Evolutionary conservation across 352 stramenopile genomes (phyloP), one percentile per base, ranked within the genome.

Genomic region (Phytophthora macrochlamydospora): DNA sequence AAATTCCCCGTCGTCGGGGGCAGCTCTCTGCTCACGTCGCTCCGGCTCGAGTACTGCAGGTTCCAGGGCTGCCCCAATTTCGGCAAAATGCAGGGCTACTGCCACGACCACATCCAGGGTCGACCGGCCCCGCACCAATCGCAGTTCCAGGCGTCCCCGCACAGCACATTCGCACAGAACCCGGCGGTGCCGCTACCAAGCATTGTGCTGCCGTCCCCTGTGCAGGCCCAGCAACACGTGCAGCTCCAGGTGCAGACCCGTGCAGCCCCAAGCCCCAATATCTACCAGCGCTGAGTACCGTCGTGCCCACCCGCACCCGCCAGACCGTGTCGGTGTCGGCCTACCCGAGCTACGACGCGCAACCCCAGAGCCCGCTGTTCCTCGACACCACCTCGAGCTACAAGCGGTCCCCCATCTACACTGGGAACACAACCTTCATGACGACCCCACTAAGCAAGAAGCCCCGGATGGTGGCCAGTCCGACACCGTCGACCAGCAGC

Each of bases 51-150:
- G 51, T 79, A 80, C 57, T 89, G 80, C 61, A 73, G 60, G 35
- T 73, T 79, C 53, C 65, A 76, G 13, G 76, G 80, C 32, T 91
- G 85, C 53, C 66, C 73, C 58, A 86, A 89, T 72, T 85, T 86
- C 46, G 74, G 81, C 65, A 87, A 88, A 65, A 81, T 86, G 78
- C 77, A 91, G 54, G 78, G 83, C 13, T 81, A 78, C 58, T 90
- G 83, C 61, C 78, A 83, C 29, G 73, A 84, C 48, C 83, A 93
- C 61, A 82, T 79, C 59, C 75, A 88, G 29, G 63, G 70, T 3
- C 69, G 53, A 40, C 73, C 69, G 8, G 66, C 73, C n/a, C 50
- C 56, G 2, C 60, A 62, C 7, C 52, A 55, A 30, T 24, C 45
- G 3, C 63, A 70, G 32, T 60, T 57, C 46, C 60, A 65, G 52